Evolutionary conservation across 768 basidiomycete genomes (phyloP).

Genomic region (Strobilomyces echinocephalus): DNA sequence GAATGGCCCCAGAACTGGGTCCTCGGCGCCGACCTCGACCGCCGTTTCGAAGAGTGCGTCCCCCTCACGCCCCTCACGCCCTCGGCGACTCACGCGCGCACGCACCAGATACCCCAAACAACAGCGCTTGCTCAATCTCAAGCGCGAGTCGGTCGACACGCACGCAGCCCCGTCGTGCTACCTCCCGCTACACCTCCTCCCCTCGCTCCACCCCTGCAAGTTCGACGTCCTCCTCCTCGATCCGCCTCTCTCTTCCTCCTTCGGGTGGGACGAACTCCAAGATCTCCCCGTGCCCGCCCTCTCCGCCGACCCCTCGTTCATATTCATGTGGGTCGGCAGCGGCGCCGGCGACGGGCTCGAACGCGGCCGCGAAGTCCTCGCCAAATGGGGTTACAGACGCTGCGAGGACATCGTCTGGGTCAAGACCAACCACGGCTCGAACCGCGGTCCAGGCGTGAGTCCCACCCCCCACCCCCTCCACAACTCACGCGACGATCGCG

Average conservation of each 20-base stretch:
- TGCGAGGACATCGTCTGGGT: slow-evolving; percentile 99
- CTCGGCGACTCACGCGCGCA: neutral
- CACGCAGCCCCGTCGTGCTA: slow-evolving; percentile 72
- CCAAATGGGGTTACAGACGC: slow-evolving; percentile 89
- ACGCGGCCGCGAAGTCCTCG: slow-evolving; percentile 83
- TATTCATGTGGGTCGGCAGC: slow-evolving; percentile 94
- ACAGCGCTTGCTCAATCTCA: slow-evolving; percentile 75
- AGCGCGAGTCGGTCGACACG: slow-evolving; percentile 69
- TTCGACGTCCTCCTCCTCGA: slow-evolving; percentile 92
- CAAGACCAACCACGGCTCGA: slow-evolving; percentile 75
- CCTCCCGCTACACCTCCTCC: slow-evolving; percentile 56
- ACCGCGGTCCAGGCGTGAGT: slow-evolving; percentile 72
- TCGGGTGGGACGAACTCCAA: slow-evolving; percentile 81
- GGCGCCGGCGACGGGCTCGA: slow-evolving; percentile 90
- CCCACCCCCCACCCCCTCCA: slow-evolving; percentile 8
- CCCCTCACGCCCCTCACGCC: too few species aligned
- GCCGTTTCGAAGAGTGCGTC: slow-evolving; percentile 89
- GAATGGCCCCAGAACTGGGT: slow-evolving; percentile 96
- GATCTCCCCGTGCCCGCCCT: slow-evolving; percentile 76
- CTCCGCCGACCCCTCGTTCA: slow-evolving; percentile 87
- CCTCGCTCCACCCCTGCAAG: slow-evolving; percentile 56
- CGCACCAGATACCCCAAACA: slow-evolving; percentile 85
- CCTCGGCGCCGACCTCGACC: slow-evolving; percentile 80
- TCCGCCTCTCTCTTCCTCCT: slow-evolving; percentile 83
- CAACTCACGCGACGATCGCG: neutral